phyloP scores from a whole-genome alignment of 2,329 filamentous ascomycete genomes.

The Juglanconis sp. region DNA sequence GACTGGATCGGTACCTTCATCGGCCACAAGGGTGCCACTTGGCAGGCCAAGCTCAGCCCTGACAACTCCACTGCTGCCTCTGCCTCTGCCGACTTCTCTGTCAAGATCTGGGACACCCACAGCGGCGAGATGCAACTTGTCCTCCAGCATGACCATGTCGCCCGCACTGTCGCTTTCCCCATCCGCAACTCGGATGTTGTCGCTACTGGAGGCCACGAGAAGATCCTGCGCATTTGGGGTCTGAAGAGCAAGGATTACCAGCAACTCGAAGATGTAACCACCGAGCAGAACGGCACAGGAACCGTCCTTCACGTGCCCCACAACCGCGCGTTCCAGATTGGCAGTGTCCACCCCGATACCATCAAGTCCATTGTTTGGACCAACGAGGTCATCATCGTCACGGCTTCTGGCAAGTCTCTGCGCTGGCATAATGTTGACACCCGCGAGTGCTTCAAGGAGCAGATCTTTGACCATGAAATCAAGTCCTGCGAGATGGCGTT shows the following conservation, averaged over 20 bases:
- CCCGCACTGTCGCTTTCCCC: slow-evolving; percentile 87
- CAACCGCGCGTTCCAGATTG: slow-evolving; percentile 78
- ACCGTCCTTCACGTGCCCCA: slow-evolving; percentile 50
- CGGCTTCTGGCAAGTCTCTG: slow-evolving; percentile 85
- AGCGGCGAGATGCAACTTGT: slow-evolving; percentile 86
- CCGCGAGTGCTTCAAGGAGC: slow-evolving; percentile 70
- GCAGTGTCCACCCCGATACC: slow-evolving; percentile 76
- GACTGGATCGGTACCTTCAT: slow-evolving; percentile 99
- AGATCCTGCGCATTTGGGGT: slow-evolving; percentile 93
- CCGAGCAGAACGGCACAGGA: slow-evolving; percentile 28
- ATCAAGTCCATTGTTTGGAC: slow-evolving; percentile 99
- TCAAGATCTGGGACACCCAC: slow-evolving; percentile 96
- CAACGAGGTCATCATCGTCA: slow-evolving; percentile 80
- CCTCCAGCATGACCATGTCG: slow-evolving; percentile 90
- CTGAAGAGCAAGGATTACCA: slow-evolving; percentile 60
- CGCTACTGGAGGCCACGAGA: slow-evolving; percentile 92
- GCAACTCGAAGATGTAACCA: slow-evolving; percentile 34
- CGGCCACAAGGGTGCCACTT: slow-evolving; percentile 96
- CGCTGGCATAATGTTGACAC: slow-evolving; percentile 91
- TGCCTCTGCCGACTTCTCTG: slow-evolving; percentile 92
- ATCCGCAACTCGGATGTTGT: slow-evolving; percentile 78
- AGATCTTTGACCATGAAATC: slow-evolving; percentile 78
- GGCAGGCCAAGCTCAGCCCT: slow-evolving; percentile 87
- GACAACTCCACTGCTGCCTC: slow-evolving; percentile 88
- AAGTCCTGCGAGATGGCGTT: slow-evolving; percentile 87